Conservation (phyloP, 2,329 filamentous ascomycete species). For the Elsinoe ampelina region DNA sequence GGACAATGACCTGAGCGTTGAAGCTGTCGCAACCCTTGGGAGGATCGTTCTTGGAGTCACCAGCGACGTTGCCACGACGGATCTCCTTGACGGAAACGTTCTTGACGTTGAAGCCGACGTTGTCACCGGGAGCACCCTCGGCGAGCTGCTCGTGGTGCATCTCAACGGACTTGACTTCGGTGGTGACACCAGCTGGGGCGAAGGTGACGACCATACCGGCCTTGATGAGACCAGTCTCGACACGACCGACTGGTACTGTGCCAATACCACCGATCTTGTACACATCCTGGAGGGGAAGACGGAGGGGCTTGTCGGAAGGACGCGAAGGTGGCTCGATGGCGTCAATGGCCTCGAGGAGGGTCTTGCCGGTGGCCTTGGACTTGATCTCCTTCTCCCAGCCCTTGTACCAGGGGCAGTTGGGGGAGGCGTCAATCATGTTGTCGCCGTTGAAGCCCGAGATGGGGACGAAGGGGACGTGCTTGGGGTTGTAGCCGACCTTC, state of each 20-base stretch:
- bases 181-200: constrained; percentile 96
- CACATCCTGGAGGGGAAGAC: constrained; percentile 99
- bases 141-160: constrained; percentile 99
- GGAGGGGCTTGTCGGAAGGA: constrained; percentile 98
- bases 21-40: constrained; percentile 81
- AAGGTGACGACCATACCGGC: constrained; percentile 91
- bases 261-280: constrained; percentile 99
- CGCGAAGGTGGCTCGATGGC: constrained; percentile 85
- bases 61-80: constrained; percentile 98
- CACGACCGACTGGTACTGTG: constrained; percentile 99
- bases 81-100: constrained; percentile 99
- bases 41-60: constrained; percentile 99
- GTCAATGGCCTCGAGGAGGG: constrained; percentile 98
- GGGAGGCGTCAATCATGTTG: constrained; percentile 90
- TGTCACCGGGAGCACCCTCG: constrained; percentile 97
- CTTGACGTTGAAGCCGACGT: constrained; percentile 99
- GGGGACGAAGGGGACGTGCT: constrained; percentile 94
- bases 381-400: constrained; percentile 99
- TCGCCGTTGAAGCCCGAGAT: constrained; percentile 99
- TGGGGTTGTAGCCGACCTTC: constrained; percentile 99
- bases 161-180: constrained; percentile 99
- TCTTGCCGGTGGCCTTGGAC: constrained; percentile 84
- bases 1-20: constrained; percentile 99
- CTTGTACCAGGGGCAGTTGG: constrained; percentile 99
- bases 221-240: constrained; percentile 98